Base-by-base conservation (phyloP, 2,329 filamentous ascomycete species). In the Aspergillus novoparasiticus region DNA sequence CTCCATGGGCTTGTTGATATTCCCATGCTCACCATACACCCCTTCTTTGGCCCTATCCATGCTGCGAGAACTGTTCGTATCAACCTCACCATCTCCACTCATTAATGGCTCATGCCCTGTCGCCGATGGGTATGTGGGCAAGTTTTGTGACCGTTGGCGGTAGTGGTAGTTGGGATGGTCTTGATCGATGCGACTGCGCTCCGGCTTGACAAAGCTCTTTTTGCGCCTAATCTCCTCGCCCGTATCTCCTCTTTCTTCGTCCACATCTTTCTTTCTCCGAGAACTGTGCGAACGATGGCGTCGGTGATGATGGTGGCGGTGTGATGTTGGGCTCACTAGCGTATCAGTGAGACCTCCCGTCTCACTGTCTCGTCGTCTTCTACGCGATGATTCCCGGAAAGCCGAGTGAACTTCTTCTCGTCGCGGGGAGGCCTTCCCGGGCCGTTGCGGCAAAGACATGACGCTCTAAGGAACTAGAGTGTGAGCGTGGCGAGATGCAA, bases 161-260 rank as follows among this genome's bases (percentile, higher is more conserved):
- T 99, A 99, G 80, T 97, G 87, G 75, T 97, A 99, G 77, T 98
- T 96, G 16, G 94, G 93, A 76, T 98, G 93, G 70, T 94, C 91
- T 67, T 86, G 89, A 70, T 94, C 91, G 69, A 96, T 92, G 70
- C 91, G 88, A 72, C 90, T 90, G 68, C 95, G 88, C 80, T 99
- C 95, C 0, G 95, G 95, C 65, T 91, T 86, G 74, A 99, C 89
- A 67, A 99, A 83, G 77, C 92, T 97, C 76, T 91, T 89, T 80
- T 98, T 98, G 71, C 94, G 88, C 64, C 79, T 77, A 62, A 89
- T 69, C 19, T 88, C 86, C 21, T 66, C 72, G 26, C 77, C 72
- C 11, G 78, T 73, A 73, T 86, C 82, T 69, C 85, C 84, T 56
- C 84, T 83, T 65, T 87, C 85, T 59, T 80, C 80, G 63, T 87